phyloP scores from a whole-genome alignment of 257 asterid genomes.

The Solanum corneliomulleri region DNA sequence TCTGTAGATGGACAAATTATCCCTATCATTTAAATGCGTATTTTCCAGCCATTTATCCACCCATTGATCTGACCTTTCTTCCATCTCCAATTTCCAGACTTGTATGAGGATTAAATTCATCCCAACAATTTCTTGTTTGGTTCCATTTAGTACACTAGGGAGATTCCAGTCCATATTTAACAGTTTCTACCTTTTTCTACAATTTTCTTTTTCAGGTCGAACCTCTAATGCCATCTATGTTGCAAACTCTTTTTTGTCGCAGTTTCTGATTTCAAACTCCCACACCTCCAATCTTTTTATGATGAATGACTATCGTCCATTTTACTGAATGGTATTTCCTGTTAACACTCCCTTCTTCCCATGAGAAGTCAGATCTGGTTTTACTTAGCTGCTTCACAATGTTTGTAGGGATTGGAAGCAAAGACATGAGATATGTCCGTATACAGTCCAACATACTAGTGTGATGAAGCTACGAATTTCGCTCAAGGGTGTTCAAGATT shows the following conservation, averaged over 20 bases:
- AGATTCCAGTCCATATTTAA: background rate
- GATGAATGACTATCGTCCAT: background rate
- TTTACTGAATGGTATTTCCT: background rate
- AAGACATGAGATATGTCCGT: background rate
- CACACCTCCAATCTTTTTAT: background rate
- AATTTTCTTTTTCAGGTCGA: background rate
- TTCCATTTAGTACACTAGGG: background rate
- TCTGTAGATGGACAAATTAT: background rate
- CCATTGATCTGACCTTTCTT: background rate
- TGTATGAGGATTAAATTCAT: background rate
- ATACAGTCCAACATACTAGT: background rate
- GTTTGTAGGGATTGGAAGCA: background rate
- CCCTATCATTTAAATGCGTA: background rate
- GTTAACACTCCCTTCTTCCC: background rate
- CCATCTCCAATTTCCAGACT: background rate
- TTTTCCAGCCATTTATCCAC: background rate
- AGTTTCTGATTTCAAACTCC: background rate
- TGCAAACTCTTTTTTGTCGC: background rate
- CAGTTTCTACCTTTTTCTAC: background rate
- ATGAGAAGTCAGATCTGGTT: background rate
- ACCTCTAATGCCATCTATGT: background rate
- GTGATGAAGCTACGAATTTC: background rate
- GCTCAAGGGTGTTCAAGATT: background rate
- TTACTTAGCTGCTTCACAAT: background rate
- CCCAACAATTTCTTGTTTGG: background rate